Percentiles rank a stretch among this genome's conserved stretches.
phyloP scores from a whole-genome alignment of 768 basidiomycete species.

The Tephrocybe sp. region DNA sequence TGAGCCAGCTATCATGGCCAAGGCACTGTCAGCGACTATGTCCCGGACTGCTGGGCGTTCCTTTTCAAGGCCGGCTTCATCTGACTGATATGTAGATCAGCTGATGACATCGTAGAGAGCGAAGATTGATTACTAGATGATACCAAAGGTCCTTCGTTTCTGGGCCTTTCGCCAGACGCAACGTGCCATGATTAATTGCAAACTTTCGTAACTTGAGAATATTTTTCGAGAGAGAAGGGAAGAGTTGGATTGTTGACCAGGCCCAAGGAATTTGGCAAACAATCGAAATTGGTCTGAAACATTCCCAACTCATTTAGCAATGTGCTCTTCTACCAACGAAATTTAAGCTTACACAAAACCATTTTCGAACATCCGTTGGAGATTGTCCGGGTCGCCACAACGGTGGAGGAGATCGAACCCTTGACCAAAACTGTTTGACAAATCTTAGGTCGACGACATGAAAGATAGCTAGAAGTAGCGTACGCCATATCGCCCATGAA shows the following conservation, averaged over 20 bases:
- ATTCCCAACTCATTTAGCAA: neutral
- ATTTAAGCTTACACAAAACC: conserved; percentile 21
- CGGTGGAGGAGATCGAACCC: conserved; percentile 34
- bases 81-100: conserved; percentile 15
- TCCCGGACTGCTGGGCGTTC: conserved; percentile 18
- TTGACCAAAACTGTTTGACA: conserved; percentile 30
- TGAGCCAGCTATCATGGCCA: conserved; percentile 42
- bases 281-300: conserved; percentile 14
- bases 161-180: conserved; percentile 21
- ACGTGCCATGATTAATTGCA: conserved; percentile 17
- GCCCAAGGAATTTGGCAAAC: conserved; percentile 27
- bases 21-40: conserved; percentile 30
- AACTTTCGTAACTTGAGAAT: conserved; percentile 24
- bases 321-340: too few species aligned
- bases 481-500: conserved; percentile 44
- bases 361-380: conserved; percentile 20
- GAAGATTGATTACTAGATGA: conserved; percentile 34
- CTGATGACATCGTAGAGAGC: neutral
- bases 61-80: conserved; percentile 24
- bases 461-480: conserved; percentile 11
- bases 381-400: conserved; percentile 30
- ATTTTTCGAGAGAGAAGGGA: conserved; percentile 29
- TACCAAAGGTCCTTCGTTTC: conserved; percentile 36
- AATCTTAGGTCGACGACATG: neutral
- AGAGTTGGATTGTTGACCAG: conserved; percentile 17